Evolutionary conservation across 257 asterid genomes (phyloP).

Genomic region (Primulina tabacum): DNA sequence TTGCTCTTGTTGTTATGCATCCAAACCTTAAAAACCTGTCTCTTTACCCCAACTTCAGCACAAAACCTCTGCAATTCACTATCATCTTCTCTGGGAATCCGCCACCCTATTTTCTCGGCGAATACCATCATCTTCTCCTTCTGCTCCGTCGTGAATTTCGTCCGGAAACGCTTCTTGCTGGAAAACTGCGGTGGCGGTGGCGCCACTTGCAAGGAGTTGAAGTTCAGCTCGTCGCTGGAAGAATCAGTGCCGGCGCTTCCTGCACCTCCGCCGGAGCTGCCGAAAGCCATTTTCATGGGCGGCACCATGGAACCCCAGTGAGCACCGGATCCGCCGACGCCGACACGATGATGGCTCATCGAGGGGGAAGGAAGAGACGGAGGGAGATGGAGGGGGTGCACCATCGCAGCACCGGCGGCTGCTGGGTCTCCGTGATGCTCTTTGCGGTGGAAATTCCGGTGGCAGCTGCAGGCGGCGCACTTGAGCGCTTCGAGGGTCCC

Average conservation of each 20-base stretch:
- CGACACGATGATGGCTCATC: constrained; percentile 38
- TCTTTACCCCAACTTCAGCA: constrained; percentile 73
- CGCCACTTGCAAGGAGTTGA: constrained; percentile 40
- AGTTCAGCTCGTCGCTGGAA: constrained; percentile 79
- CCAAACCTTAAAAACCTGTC: constrained; percentile 95
- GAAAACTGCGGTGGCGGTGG: constrained; percentile 55
- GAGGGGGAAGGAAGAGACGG: constrained; percentile 48
- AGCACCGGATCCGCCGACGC: neutral
- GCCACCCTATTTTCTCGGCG: constrained; percentile 89
- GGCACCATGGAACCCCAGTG: constrained; percentile 54
- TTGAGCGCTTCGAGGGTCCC: constrained; percentile 83
- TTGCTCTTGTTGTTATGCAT: constrained; percentile 81
- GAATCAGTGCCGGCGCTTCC: constrained; percentile 69
- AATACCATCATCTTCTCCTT: constrained; percentile 87
- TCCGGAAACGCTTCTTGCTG: constrained; percentile 65
- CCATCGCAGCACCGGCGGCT: constrained; percentile 19
- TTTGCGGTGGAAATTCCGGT: constrained; percentile 85
- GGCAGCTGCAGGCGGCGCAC: constrained; percentile 94
- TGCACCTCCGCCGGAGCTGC: constrained; percentile 38
- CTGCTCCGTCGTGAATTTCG: constrained; percentile 78
- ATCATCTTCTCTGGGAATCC: constrained; percentile 90
- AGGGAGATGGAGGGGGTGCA: constrained; percentile 67
- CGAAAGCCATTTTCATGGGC: constrained; percentile 63
- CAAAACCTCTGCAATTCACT: constrained; percentile 82
- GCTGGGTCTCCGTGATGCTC: constrained; percentile 32